These are phyloP conservation scores for Bonia amplexicaulis DNA, from an alignment of 176 grass and related monocot genomes.

Conservation along the genomic window DNA sequence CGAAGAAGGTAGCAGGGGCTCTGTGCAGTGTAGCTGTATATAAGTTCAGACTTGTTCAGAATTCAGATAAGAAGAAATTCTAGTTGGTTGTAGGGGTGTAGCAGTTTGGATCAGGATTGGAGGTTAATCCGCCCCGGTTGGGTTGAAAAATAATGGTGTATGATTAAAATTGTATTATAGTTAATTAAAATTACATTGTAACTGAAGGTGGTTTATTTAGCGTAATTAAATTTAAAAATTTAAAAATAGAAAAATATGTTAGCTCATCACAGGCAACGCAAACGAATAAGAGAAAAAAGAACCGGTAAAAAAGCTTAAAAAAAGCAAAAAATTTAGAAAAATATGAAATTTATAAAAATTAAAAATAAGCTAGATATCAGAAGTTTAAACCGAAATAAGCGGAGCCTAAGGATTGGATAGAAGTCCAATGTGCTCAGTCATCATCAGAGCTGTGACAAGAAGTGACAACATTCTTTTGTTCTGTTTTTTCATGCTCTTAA, in stretches of 20 bases:
- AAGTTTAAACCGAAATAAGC: no score
- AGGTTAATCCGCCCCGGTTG: not conserved
- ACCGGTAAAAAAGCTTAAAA: rapidly evolving
- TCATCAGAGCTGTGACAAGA: not conserved
- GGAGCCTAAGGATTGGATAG: not conserved
- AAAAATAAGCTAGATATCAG: no score
- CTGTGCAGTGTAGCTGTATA: not conserved
- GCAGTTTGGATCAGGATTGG: not conserved
- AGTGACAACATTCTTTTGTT: conserved; percentile 1
- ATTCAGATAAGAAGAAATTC: not conserved
- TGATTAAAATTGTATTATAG: no score
- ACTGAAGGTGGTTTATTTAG: no score
- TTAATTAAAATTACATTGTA: no score
- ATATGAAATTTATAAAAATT: no score
- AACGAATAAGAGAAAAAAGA: no score
- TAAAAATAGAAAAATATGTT: no score
- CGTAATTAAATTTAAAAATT: no score
- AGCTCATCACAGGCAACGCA: no score
- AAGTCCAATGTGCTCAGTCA: not conserved
- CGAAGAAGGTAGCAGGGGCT: not conserved
- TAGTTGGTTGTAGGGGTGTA: not conserved
- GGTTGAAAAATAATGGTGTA: no score
- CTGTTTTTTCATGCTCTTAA: not conserved
- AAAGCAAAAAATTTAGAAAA: no score
- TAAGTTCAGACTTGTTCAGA: conserved; percentile 18